Evolutionary conservation across 2,329 filamentous ascomycete genomes (phyloP).

Genomic region (Trichophyton simii): DNA sequence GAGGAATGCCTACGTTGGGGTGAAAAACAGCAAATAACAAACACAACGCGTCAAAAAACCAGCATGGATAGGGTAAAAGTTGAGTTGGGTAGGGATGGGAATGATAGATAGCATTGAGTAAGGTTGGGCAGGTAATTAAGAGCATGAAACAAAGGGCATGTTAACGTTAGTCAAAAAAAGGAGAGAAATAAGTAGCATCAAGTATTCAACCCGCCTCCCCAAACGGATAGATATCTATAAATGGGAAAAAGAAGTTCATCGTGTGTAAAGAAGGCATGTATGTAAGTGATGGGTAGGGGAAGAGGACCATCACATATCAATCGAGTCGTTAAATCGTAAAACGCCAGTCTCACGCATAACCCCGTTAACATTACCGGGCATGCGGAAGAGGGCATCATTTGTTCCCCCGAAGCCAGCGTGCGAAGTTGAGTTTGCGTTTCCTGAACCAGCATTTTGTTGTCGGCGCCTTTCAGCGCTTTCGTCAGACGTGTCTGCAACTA

Average conservation of each 20-base stretch:
- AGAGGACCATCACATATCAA: conserved; percentile 47
- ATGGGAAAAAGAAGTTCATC: not conserved
- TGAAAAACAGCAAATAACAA: too few species aligned
- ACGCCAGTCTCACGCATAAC: conserved; percentile 76
- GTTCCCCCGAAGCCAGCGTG: conserved; percentile 18
- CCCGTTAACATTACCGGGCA: conserved; percentile 77
- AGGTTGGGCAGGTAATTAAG: not conserved
- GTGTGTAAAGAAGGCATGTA: too few species aligned
- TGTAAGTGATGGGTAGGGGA: not conserved
- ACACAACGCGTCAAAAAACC: not conserved
- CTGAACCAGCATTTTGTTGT: conserved; percentile 14
- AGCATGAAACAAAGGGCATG: not conserved
- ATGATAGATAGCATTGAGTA: not conserved
- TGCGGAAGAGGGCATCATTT: conserved; percentile 35
- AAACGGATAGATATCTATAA: conserved; percentile 1
- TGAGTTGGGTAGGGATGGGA: not conserved
- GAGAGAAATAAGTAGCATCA: not conserved
- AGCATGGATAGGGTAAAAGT: not conserved
- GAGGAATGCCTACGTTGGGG: too few species aligned
- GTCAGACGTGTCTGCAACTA: conserved; percentile 76
- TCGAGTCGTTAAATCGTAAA: conserved; percentile 81
- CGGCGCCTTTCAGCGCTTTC: conserved; percentile 29
- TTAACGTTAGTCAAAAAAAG: not conserved
- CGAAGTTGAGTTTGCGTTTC: not conserved
- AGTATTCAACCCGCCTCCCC: not conserved